Percentiles rank a stretch among this genome's conserved stretches.
phyloP scores from a whole-genome alignment of 2,329 filamentous ascomycete species.

The Beauveria rudraprayagi region DNA sequence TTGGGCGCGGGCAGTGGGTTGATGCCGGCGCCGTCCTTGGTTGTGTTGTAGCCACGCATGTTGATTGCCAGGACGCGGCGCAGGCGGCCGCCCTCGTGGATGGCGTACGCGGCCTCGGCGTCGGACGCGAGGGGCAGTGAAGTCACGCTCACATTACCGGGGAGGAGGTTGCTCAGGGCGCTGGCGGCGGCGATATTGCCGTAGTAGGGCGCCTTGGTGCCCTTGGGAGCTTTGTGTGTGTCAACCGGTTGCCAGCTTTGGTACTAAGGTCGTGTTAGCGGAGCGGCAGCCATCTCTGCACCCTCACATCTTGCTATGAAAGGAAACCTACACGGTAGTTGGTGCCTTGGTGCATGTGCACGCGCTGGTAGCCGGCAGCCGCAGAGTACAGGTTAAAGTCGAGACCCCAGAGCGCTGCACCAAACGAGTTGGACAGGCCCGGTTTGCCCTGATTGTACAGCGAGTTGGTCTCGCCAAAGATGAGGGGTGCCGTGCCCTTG shows the following conservation, averaged over 20 bases:
- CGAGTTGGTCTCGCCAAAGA: conserved; percentile 52
- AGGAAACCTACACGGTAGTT: conserved; percentile 41
- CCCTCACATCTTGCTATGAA: neutral
- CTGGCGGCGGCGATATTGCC: conserved; percentile 51
- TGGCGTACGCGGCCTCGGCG: conserved; percentile 46
- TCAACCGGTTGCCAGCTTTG: conserved; percentile 51
- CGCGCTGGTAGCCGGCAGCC: conserved; percentile 44
- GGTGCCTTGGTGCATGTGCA: conserved; percentile 58
- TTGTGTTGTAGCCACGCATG: conserved; percentile 52
- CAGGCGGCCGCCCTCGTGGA: conserved; percentile 38
- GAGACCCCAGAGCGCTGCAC: conserved; percentile 55
- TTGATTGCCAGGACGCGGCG: conserved; percentile 48
- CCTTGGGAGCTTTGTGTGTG: conserved; percentile 39
- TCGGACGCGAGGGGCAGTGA: conserved; percentile 35
- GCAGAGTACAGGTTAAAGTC: conserved; percentile 55
- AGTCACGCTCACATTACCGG: conserved; percentile 34
- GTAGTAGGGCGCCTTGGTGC: conserved; percentile 58
- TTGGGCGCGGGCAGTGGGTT: conserved; percentile 18
- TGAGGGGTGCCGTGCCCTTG: conserved; percentile 6
- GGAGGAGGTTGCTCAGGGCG: conserved; percentile 38
- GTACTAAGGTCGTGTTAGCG: conserved; percentile 29
- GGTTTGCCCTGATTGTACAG: conserved; percentile 54
- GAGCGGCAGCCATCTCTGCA: neutral
- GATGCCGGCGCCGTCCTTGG: conserved; percentile 30
- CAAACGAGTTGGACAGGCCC: conserved; percentile 56